A percentile compares a stretch with the other conserved stretches of the same genome.
phyloP scores from a whole-genome alignment of 2,329 filamentous ascomycete species.

The Botrytis pseudocinerea region DNA sequence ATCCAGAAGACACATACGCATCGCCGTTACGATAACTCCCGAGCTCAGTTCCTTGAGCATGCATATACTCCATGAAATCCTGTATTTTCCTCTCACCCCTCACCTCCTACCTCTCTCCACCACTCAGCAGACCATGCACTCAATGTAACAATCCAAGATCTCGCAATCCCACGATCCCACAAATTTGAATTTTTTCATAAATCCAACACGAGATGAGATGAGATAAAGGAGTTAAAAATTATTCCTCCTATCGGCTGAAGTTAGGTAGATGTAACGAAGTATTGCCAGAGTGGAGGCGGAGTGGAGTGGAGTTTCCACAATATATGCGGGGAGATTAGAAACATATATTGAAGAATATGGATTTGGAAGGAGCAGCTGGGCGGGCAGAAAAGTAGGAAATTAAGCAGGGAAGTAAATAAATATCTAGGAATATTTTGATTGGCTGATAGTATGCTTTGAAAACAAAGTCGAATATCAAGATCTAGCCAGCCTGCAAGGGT shows the following conservation, averaged over 20 bases:
- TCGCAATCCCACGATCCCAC: background rate
- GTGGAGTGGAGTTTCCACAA: background rate
- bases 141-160: background rate
- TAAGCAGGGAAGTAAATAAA: background rate
- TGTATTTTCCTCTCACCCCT: background rate
- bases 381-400: background rate
- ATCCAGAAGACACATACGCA: background rate
- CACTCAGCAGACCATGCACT: background rate
- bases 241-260: conserved; percentile 4
- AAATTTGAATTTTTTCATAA: background rate
- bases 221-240: background rate
- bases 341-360: background rate
- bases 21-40: conserved; percentile 1
- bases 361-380: conserved; percentile 5
- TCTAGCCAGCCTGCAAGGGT: background rate
- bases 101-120: background rate
- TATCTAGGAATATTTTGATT: conserved; percentile 10
- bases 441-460: background rate
- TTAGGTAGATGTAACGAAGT: background rate
- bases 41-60: background rate
- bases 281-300: background rate
- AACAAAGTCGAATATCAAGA: background rate
- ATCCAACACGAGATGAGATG: background rate
- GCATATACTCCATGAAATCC: background rate
- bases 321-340: conserved; percentile 1